Conservation (phyloP, 495 filamentous ascomycete species). For the Tuber melanosporum region DNA sequence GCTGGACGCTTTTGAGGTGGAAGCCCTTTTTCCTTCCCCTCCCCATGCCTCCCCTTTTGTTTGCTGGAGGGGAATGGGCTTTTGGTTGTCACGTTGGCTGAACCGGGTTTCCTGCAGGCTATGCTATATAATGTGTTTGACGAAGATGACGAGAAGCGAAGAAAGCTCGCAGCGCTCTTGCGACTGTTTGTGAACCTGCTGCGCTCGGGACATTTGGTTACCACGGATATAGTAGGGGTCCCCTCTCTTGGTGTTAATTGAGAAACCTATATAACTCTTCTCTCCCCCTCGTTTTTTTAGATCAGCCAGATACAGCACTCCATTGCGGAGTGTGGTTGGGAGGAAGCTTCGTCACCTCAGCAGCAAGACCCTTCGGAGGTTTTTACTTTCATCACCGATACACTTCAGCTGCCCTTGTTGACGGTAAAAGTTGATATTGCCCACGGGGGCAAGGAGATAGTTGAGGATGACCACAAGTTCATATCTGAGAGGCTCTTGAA, state of each 20-base stretch:
- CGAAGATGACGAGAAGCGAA: conserved; percentile 55
- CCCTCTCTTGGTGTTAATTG: not conserved
- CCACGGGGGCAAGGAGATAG: conserved; percentile 77
- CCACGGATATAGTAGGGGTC: conserved; percentile 67
- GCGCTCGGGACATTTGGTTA: conserved; percentile 75
- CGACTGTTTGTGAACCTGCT: conserved; percentile 91
- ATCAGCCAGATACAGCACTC: conserved; percentile 75
- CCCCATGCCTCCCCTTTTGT: conserved; percentile 12
- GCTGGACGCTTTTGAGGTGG: conserved; percentile 71
- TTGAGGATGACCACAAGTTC: conserved; percentile 83
- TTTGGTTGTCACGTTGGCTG: conserved; percentile 6
- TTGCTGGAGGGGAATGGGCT: conserved; percentile 19
- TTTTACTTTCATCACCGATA: conserved; percentile 88
- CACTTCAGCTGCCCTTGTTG: conserved; percentile 76
- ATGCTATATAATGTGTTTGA: conserved; percentile 71
- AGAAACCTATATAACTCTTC: conserved; percentile 41
- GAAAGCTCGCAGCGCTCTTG: conserved; percentile 63
- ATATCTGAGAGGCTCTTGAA: conserved; percentile 89
- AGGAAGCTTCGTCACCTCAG: conserved; percentile 62
- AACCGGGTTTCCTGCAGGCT: conserved; percentile 44
- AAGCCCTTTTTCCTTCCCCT: conserved; percentile 8
- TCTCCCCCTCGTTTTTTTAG: conserved; percentile 44
- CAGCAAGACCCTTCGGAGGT: conserved; percentile 96
- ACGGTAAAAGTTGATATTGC: conserved; percentile 92
- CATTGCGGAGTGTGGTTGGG: conserved; percentile 84